phyloP scores from a whole-genome alignment of 345 rosid species.

The Linum usitatissimum region DNA sequence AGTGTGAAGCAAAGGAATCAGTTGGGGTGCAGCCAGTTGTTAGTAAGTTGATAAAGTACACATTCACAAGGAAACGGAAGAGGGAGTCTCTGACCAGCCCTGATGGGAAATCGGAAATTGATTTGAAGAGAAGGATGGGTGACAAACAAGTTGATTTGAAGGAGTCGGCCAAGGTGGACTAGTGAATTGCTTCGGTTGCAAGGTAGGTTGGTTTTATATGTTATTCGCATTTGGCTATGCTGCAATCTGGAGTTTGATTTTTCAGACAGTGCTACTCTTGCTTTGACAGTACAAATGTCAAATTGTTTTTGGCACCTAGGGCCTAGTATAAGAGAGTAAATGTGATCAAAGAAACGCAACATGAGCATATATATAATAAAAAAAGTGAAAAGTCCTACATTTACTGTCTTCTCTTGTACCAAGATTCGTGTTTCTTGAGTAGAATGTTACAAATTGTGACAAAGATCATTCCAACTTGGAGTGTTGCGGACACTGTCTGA shows the following conservation, averaged over 20 bases:
- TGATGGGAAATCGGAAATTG: constrained; percentile 35
- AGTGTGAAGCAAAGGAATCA: constrained; percentile 15
- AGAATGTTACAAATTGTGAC: too few species aligned
- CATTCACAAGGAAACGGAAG: constrained; percentile 72
- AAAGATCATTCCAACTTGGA: too few species aligned
- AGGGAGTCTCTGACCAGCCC: constrained; percentile 42
- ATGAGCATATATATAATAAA: too few species aligned
- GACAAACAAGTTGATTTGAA: constrained; percentile 31
- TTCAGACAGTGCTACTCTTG: too few species aligned
- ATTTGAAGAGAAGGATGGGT: constrained; percentile 25
- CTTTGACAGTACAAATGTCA: too few species aligned
- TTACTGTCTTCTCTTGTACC: too few species aligned
- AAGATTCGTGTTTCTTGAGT: too few species aligned
- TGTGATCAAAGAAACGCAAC: too few species aligned
- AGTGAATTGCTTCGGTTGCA: constrained; percentile 40
- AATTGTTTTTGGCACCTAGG: too few species aligned
- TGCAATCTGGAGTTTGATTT: neutral
- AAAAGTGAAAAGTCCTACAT: too few species aligned
- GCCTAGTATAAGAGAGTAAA: too few species aligned
- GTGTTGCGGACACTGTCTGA: too few species aligned
- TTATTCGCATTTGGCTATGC: neutral
- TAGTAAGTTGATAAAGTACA: constrained; percentile 51
- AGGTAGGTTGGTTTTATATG: constrained; percentile 29
- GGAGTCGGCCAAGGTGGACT: constrained; percentile 32
- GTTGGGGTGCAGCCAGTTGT: constrained; percentile 22